Evolutionary conservation across 2,329 filamentous ascomycete genomes (phyloP).

Genomic region (Alternaria ventricosa): DNA sequence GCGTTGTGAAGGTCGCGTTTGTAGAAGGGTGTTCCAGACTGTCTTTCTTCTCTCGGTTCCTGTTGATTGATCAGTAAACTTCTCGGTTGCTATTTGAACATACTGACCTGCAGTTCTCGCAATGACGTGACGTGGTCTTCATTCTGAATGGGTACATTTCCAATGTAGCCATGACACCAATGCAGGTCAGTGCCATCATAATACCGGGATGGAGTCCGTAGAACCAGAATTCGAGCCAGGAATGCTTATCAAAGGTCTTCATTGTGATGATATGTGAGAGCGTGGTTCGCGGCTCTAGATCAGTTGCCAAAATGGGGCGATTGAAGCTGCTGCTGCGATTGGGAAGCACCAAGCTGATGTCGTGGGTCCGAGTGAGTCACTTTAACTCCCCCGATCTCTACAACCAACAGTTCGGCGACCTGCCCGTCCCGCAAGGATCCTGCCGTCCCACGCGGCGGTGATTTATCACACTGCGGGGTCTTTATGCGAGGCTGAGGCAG

Average conservation of each 20-base stretch:
- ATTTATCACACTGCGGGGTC: neutral
- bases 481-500: neutral
- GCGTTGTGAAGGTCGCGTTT: neutral
- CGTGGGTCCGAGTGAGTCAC: neutral
- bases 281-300: neutral
- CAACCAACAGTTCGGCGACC: neutral
- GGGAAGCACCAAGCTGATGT: neutral
- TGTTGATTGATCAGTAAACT: neutral
- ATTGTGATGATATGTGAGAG: neutral
- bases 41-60: neutral
- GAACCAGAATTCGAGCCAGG: constrained; percentile 1
- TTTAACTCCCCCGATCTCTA: neutral
- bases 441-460: neutral
- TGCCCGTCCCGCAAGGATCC: neutral
- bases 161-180: neutral
- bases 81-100: fast-evolving
- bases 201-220: neutral
- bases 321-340: neutral
- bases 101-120: neutral
- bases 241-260: neutral
- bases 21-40: neutral
- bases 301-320: neutral
- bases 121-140: neutral
- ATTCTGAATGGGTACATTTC: neutral
- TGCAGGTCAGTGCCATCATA: neutral